These are phyloP conservation scores for Cryptosporidium baileyi DNA, from an alignment of 169 alveolate species.

Conservation along the genomic window DNA sequence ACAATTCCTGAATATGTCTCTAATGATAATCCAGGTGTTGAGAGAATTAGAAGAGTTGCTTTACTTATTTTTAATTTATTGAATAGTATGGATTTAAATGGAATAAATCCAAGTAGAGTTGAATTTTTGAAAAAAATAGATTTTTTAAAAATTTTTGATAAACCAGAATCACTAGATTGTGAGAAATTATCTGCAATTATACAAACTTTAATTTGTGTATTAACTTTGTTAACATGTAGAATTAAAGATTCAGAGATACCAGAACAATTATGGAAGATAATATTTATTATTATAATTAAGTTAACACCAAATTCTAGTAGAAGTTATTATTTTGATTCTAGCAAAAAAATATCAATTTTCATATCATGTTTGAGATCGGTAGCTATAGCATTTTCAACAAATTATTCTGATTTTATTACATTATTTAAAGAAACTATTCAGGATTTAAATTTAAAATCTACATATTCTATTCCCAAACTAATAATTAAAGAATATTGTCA, in stretches of 20 bases:
- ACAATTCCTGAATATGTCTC: conserved; percentile 32
- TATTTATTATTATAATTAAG: not conserved
- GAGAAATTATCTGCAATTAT: conserved; percentile 23
- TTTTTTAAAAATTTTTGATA: not conserved
- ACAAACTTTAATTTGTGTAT: conserved; percentile 22
- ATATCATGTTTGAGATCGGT: conserved; percentile 13
- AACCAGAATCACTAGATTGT: not conserved
- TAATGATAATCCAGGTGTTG: conserved; percentile 35
- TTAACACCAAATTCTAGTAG: conserved; percentile 41
- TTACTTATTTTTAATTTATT: not conserved
- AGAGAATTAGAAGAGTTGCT: conserved; percentile 4
- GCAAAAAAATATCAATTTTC: conserved; percentile 20
- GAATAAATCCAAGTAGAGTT: not conserved
- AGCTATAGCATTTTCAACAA: conserved; percentile 52
- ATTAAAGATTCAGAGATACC: conserved; percentile 20
- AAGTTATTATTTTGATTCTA: conserved; percentile 31
- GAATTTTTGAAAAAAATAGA: not conserved
- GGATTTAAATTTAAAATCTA: not conserved
- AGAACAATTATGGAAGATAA: conserved; percentile 1
- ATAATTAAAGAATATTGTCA: conserved; percentile 1
- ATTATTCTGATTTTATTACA: not conserved
- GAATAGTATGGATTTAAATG: not conserved
- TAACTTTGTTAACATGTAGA: conserved; percentile 31
- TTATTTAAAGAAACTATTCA: not conserved
- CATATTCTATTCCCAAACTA: conserved; percentile 25